Evolutionary conservation across 306 rosid genomes (phyloP).

Genomic region (Vigna radiata): DNA sequence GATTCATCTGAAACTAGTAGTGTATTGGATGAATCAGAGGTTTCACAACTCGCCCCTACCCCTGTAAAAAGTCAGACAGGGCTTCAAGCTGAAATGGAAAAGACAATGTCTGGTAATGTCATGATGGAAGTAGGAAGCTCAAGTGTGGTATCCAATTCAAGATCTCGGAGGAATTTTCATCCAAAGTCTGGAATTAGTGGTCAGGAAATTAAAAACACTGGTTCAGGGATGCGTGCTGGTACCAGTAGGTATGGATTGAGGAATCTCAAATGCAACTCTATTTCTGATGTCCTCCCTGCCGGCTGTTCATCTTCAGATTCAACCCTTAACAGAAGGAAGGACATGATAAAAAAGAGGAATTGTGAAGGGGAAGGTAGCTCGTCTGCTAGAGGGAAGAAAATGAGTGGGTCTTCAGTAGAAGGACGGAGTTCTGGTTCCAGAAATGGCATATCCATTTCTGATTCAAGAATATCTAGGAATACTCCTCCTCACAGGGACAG

Average conservation of each 20-base stretch:
- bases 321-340: slow-evolving; percentile 59
- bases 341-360: slow-evolving; percentile 63
- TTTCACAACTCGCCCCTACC: slow-evolving; percentile 55
- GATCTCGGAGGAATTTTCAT: slow-evolving; percentile 63
- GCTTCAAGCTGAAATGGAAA: slow-evolving; percentile 52
- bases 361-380: slow-evolving; percentile 92
- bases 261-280: slow-evolving; percentile 80
- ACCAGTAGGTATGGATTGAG: slow-evolving; percentile 76
- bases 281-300: slow-evolving; percentile 72
- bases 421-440: slow-evolving; percentile 58
- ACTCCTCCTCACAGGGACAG: slow-evolving; percentile 63
- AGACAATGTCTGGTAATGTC: slow-evolving; percentile 49
- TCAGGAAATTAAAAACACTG: slow-evolving; percentile 64
- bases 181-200: slow-evolving; percentile 61
- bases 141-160: slow-evolving; percentile 60
- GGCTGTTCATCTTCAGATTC: slow-evolving; percentile 68
- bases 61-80: slow-evolving; percentile 63
- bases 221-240: slow-evolving; percentile 58
- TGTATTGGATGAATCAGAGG: slow-evolving; percentile 74
- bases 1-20: slow-evolving; percentile 86
- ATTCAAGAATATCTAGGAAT: slow-evolving; percentile 70
- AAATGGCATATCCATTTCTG: slow-evolving; percentile 76
- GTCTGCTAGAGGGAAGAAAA: slow-evolving; percentile 75
- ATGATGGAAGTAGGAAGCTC: slow-evolving; percentile 77
- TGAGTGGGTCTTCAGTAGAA: slow-evolving; percentile 60